These are phyloP conservation scores for Ceratocystiopsis brevicomis DNA, from an alignment of 2,329 filamentous ascomycete genomes.

Conservation along the genomic window DNA sequence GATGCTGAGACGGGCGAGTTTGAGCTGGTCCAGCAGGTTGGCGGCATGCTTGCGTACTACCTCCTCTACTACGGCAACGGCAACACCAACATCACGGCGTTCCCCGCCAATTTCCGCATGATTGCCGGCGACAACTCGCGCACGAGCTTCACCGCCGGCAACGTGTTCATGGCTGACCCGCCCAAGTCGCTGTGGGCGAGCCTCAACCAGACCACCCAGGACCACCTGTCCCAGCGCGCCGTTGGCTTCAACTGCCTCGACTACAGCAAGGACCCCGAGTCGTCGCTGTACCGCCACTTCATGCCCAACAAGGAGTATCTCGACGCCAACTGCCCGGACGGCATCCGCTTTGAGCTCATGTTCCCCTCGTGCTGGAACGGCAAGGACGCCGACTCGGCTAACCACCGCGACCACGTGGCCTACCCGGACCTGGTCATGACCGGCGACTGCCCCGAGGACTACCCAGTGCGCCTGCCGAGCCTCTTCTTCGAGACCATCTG, in stretches of 20 bases:
- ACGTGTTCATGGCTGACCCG: slow-evolving; percentile 44
- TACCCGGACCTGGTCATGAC: slow-evolving; percentile 62
- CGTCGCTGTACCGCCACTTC: slow-evolving; percentile 62
- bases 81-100: slow-evolving; percentile 45
- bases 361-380: slow-evolving; percentile 87
- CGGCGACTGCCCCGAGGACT: slow-evolving; percentile 54
- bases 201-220: slow-evolving; percentile 45
- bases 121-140: slow-evolving; percentile 52
- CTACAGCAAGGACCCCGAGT: slow-evolving; percentile 48
- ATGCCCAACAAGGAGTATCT: slow-evolving; percentile 64
- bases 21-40: slow-evolving; percentile 52
- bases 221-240: slow-evolving; percentile 56
- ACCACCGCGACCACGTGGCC: slow-evolving; percentile 50
- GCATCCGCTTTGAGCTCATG: slow-evolving; percentile 65
- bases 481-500: slow-evolving; percentile 80
- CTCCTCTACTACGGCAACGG: slow-evolving; percentile 40
- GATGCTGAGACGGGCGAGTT: slow-evolving; percentile 43
- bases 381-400: slow-evolving; percentile 32
- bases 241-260: slow-evolving; percentile 92
- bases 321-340: slow-evolving; percentile 65
- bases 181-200: slow-evolving; percentile 50
- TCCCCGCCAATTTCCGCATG: slow-evolving; percentile 65
- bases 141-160: slow-evolving; percentile 50
- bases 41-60: slow-evolving; percentile 87
- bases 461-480: slow-evolving; percentile 47